Conservation (phyloP, 2,329 filamentous ascomycete species). For the Fusarium sp. region DNA sequence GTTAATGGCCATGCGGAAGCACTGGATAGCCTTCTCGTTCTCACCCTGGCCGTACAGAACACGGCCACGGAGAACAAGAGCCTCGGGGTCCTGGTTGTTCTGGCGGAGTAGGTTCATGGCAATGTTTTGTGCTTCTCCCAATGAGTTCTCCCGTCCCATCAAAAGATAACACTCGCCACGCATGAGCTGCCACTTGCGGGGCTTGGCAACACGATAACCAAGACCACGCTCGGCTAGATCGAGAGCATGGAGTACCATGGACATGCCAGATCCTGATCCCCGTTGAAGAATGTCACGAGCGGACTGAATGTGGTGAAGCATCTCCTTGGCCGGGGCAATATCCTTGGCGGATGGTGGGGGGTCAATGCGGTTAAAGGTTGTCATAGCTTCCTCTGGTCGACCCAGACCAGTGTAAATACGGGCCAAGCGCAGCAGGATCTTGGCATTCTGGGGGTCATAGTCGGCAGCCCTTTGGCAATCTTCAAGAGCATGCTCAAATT, state of each 20-base stretch:
- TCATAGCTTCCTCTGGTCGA: conserved; percentile 87
- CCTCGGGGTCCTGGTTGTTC: conserved; percentile 95
- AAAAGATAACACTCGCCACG: conserved; percentile 92
- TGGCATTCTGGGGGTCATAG: conserved; percentile 87
- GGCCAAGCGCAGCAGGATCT: conserved; percentile 89
- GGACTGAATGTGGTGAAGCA: conserved; percentile 85
- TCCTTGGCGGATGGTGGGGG: conserved; percentile 89
- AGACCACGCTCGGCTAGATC: conserved; percentile 90
- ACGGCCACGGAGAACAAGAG: conserved; percentile 88
- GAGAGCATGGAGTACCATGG: conserved; percentile 92
- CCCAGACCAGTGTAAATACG: conserved; percentile 92
- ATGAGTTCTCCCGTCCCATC: conserved; percentile 89
- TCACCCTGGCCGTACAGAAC: conserved; percentile 93
- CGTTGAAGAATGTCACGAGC: conserved; percentile 83
- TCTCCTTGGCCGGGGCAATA: conserved; percentile 84
- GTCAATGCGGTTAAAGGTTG: conserved; percentile 84
- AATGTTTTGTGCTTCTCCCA: conserved; percentile 93
- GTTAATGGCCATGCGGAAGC: conserved; percentile 89
- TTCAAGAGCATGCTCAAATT: conserved; percentile 84
- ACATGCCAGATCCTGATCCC: conserved; percentile 84
- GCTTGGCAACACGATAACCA: conserved; percentile 81
- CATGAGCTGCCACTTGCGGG: conserved; percentile 95
- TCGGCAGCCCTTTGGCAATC: conserved; percentile 88
- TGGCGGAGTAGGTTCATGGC: conserved; percentile 88
- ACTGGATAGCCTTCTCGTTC: conserved; percentile 93